Evolutionary conservation across 2,329 filamentous ascomycete genomes (phyloP).

Genomic region (Stromatinia cepivora): DNA sequence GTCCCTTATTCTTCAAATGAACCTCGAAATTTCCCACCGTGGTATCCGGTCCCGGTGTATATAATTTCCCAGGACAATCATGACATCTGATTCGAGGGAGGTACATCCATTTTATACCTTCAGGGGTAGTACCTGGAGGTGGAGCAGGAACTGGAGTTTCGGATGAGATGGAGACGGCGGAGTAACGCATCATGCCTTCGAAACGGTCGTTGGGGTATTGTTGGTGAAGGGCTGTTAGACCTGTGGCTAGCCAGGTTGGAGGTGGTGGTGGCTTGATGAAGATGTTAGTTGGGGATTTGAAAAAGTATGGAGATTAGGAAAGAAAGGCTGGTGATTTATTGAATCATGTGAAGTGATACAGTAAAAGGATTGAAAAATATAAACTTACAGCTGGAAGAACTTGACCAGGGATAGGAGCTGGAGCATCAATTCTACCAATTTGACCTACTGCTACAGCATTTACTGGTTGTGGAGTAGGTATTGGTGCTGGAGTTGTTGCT

Average conservation of each 20-base stretch:
- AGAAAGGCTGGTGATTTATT: slow-evolving; percentile 32
- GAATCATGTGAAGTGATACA: slow-evolving; percentile 34
- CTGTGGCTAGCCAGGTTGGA: slow-evolving; percentile 78
- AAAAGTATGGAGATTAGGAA: not conserved
- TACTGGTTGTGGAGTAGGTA: slow-evolving; percentile 42
- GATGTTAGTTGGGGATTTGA: slow-evolving; percentile 31
- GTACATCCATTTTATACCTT: slow-evolving; percentile 75
- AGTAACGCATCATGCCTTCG: slow-evolving; percentile 89
- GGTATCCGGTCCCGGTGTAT: slow-evolving; percentile 82
- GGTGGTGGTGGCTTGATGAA: slow-evolving; percentile 65
- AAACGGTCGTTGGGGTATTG: slow-evolving; percentile 79
- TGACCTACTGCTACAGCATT: slow-evolving; percentile 46
- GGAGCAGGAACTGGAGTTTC: slow-evolving; percentile 60
- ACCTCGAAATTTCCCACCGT: slow-evolving; percentile 91
- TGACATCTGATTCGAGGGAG: slow-evolving; percentile 86
- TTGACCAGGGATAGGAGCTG: slow-evolving; percentile 58
- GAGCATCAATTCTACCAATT: slow-evolving; percentile 68
- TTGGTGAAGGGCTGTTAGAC: slow-evolving; percentile 69
- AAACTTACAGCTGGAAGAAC: slow-evolving; percentile 61
- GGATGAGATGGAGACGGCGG: slow-evolving; percentile 72
- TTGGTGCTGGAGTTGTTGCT: slow-evolving; percentile 34
- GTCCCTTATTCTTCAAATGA: slow-evolving; percentile 81
- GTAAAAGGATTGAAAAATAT: slow-evolving; percentile 30
- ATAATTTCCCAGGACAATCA: slow-evolving; percentile 91
- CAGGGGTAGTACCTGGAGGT: slow-evolving; percentile 50